These are phyloP conservation scores for Fusarium sp. DNA, from an alignment of 2,329 filamentous ascomycete genomes.

Conservation along the genomic window DNA sequence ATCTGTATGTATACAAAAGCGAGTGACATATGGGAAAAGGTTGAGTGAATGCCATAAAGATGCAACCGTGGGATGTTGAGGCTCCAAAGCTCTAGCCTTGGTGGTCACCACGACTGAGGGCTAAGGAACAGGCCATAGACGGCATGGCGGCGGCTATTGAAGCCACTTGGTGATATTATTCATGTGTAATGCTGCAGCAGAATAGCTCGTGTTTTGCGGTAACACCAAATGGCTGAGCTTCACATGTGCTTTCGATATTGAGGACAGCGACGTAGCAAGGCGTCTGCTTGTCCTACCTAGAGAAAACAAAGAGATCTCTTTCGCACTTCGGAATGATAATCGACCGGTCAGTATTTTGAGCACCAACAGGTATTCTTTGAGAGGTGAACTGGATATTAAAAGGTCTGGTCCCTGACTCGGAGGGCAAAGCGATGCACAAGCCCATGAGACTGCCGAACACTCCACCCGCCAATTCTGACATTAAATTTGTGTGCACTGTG, in stretches of 20 bases:
- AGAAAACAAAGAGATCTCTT: not conserved
- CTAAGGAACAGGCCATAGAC: not conserved
- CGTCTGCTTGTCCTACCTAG: slow-evolving; percentile 17
- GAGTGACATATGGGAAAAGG: not conserved
- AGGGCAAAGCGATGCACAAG: slow-evolving; percentile 3
- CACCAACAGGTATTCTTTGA: not conserved
- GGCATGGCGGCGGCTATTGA: slow-evolving; percentile 9
- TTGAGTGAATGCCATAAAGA: not conserved
- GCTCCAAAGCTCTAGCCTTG: slow-evolving; percentile 3
- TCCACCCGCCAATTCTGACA: slow-evolving; percentile 13
- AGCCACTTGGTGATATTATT: not conserved
- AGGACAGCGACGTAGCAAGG: slow-evolving; percentile 5
- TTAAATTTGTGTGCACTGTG: slow-evolving; percentile 21
- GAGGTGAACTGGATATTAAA: not conserved
- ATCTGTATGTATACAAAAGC: not conserved
- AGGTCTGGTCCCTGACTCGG: not conserved
- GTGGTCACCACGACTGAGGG: not conserved
- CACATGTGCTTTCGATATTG: slow-evolving; percentile 1
- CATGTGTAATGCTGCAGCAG: not conserved
- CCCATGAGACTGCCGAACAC: slow-evolving; percentile 21
- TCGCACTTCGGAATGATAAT: not conserved
- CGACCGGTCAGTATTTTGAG: not conserved
- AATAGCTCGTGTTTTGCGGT: slow-evolving; percentile 28
- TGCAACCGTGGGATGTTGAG: slow-evolving; percentile 3
- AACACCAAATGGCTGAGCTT: slow-evolving; percentile 12